Conservation (phyloP, 2,329 filamentous ascomycete genomes). For the Penicillium frequentans region DNA sequence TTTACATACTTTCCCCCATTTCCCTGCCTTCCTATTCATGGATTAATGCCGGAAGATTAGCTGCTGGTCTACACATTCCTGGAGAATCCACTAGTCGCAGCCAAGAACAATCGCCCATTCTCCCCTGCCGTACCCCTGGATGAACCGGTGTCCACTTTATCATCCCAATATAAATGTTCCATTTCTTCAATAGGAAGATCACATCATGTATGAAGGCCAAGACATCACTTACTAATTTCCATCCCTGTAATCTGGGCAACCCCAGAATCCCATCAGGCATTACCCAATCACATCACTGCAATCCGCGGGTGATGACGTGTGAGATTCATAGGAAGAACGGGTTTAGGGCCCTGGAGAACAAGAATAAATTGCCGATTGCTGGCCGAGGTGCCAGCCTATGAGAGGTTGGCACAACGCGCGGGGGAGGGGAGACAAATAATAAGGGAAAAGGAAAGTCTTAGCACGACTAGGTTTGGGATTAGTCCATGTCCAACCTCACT, state of each 20-base stretch:
- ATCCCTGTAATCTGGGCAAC: background rate
- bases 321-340: background rate
- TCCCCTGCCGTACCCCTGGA: slow-evolving; percentile 5
- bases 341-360: slow-evolving; percentile 5
- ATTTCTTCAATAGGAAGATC: background rate
- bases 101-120: slow-evolving; percentile 21
- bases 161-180: background rate
- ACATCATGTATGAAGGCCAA: background rate
- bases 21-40: slow-evolving; percentile 19
- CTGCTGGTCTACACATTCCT: slow-evolving; percentile 3
- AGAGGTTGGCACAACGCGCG: slow-evolving; percentile 6
- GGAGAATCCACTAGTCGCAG: slow-evolving; percentile 17
- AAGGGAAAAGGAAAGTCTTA: background rate
- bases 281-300: slow-evolving; percentile 6
- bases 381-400: slow-evolving; percentile 8
- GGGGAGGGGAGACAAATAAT: background rate
- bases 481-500: background rate
- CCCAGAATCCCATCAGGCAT: background rate
- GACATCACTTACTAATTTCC: background rate
- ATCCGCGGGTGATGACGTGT: slow-evolving; percentile 17
- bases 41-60: slow-evolving; percentile 23
- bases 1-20: background rate
- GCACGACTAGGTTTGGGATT: background rate
- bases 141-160: slow-evolving; percentile 4
- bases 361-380: background rate